Percentiles rank a stretch among this genome's conserved stretches.
phyloP scores from a whole-genome alignment of 179 eudicot species.

The Actinidia chinensis region DNA sequence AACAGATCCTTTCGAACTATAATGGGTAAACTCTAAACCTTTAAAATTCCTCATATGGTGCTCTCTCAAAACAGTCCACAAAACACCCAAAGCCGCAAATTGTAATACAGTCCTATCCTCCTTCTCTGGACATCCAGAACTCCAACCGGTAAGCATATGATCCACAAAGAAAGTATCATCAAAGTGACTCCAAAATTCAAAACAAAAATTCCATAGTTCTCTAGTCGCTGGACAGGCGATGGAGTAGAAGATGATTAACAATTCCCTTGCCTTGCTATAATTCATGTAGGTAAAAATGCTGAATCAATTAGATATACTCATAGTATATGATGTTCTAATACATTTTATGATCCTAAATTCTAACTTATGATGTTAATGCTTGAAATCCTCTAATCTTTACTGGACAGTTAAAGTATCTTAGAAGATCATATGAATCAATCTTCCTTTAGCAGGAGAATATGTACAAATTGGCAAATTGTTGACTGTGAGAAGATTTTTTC shows the following conservation, averaged over 20 bases:
- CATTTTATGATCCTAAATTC: neutral
- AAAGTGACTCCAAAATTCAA: neutral
- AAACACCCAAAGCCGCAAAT: neutral
- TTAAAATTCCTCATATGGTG: neutral
- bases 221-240: neutral
- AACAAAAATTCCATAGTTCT: neutral
- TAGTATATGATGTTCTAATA: neutral
- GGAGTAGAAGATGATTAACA: neutral
- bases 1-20: no score
- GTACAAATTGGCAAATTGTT: neutral
- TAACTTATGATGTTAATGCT: neutral
- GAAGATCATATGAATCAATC: neutral
- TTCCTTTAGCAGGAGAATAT: neutral
- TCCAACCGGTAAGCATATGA: neutral
- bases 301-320: neutral
- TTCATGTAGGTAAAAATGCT: neutral
- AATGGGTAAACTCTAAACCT: neutral
- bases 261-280: neutral
- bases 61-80: neutral
- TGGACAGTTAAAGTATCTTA: neutral
- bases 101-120: neutral
- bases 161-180: neutral
- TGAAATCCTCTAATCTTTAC: neutral
- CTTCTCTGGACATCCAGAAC: neutral
- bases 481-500: neutral